Percentiles rank a stretch among this genome's conserved stretches.
Conservation (phyloP, 768 basidiomycete species). For the Rubroboletus pulcherrimus region DNA sequence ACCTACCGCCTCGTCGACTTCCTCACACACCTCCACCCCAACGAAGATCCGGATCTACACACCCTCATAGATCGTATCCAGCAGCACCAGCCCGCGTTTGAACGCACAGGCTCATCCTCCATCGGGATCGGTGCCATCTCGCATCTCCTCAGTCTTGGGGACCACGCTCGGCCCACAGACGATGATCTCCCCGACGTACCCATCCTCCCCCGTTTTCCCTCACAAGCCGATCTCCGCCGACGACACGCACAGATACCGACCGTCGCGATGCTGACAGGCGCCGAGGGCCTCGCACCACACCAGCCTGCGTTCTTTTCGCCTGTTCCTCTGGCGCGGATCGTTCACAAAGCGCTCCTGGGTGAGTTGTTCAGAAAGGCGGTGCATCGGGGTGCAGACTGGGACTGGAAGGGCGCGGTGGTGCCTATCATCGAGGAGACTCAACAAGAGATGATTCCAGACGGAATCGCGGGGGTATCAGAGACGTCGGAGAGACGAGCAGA, state of each 20-base stretch:
- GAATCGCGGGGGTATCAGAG: not conserved
- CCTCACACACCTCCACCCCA: slow-evolving; percentile 16
- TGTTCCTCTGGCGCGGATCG: slow-evolving; percentile 21
- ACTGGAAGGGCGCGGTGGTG: slow-evolving; percentile 18
- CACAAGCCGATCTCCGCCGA: not conserved
- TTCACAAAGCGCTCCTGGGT: slow-evolving; percentile 18
- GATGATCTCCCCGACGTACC: slow-evolving; percentile 3
- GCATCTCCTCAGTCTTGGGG: slow-evolving; percentile 22
- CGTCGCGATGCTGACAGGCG: slow-evolving; percentile 16
- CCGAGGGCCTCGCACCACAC: not conserved
- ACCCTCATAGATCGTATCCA: slow-evolving; percentile 18
- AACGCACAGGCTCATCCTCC: slow-evolving; percentile 1
- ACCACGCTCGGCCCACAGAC: not conserved
- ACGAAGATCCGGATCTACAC: slow-evolving; percentile 15
- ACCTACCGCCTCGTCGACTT: slow-evolving; percentile 25
- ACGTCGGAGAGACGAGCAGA: not conserved
- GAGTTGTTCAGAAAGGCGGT: slow-evolving; percentile 22
- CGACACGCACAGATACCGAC: slow-evolving; percentile 11
- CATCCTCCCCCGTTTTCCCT: not conserved
- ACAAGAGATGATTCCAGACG: slow-evolving; percentile 19
- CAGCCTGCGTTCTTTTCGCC: slow-evolving; percentile 14
- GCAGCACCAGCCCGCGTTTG: not conserved
- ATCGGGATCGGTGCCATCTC: slow-evolving; percentile 17
- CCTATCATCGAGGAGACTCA: slow-evolving; percentile 18
- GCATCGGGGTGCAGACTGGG: slow-evolving; percentile 16